Evolutionary conservation across 148 eudicot genomes (phyloP).

Genomic region (Vaccinium vitisidaea): DNA sequence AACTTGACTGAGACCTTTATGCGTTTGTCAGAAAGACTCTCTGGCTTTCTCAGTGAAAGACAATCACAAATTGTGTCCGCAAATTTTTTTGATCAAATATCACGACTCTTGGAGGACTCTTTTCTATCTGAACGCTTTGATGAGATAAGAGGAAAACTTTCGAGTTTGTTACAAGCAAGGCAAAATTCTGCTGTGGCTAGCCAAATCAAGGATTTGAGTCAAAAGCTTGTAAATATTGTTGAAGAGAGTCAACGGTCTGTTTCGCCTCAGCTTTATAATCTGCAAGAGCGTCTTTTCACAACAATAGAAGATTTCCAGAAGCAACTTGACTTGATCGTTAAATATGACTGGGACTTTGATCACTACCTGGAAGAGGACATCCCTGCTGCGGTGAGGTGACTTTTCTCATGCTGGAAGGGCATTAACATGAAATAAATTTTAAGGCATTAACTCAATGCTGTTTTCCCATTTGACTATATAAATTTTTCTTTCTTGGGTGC

Average conservation of each 20-base stretch:
- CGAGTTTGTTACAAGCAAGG: slow-evolving; percentile 64
- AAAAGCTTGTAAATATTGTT: slow-evolving; percentile 73
- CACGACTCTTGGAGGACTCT: slow-evolving; percentile 71
- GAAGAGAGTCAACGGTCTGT: slow-evolving; percentile 93
- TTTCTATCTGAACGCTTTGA: slow-evolving; percentile 57
- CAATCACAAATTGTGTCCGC: slow-evolving; percentile 65
- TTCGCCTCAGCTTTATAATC: slow-evolving; percentile 74
- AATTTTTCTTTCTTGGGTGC: background rate
- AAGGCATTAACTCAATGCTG: background rate
- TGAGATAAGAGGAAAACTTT: slow-evolving; percentile 61
- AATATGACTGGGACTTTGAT: slow-evolving; percentile 98
- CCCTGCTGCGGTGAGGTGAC: slow-evolving; percentile 99
- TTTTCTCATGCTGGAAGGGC: slow-evolving; percentile 36
- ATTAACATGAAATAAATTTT: slow-evolving; percentile 1
- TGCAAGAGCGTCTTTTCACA: slow-evolving; percentile 72
- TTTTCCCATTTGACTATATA: slow-evolving; percentile 11
- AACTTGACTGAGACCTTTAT: slow-evolving; percentile 77
- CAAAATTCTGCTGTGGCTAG: slow-evolving; percentile 55
- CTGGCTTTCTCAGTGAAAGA: slow-evolving; percentile 84
- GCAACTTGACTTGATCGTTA: slow-evolving; percentile 86
- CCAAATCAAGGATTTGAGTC: slow-evolving; percentile 81
- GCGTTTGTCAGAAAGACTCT: slow-evolving; percentile 68
- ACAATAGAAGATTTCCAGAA: slow-evolving; percentile 88
- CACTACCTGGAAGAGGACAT: slow-evolving; percentile 90
- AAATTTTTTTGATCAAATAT: slow-evolving; percentile 78